Evolutionary conservation across 352 stramenopile species (phyloP).

Genomic region (Thraustochytrium sp.): DNA sequence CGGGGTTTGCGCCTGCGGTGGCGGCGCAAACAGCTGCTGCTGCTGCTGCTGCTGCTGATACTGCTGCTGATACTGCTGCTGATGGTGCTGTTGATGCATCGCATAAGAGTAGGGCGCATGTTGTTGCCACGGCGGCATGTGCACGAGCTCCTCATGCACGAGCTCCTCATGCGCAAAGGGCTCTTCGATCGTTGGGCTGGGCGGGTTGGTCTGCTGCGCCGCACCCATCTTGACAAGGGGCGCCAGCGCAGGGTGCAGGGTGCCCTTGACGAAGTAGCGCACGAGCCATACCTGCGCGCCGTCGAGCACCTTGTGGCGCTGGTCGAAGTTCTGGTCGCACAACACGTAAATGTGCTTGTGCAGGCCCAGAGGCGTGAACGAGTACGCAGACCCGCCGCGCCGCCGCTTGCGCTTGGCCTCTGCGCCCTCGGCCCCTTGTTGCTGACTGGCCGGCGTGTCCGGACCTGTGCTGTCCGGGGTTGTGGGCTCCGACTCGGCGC

Average conservation of each 20-base stretch:
- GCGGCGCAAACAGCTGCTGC: neutral
- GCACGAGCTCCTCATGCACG: neutral
- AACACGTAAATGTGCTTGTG: slow-evolving; percentile 41
- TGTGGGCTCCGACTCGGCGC: neutral
- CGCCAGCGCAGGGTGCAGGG: neutral
- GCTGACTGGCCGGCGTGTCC: neutral
- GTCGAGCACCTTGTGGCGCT: slow-evolving; percentile 14
- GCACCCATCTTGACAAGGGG: neutral
- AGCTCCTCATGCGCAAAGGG: neutral
- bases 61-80: neutral
- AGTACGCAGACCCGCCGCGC: neutral
- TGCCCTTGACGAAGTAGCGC: slow-evolving; percentile 37
- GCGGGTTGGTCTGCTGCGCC: neutral
- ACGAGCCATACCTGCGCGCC: slow-evolving; percentile 12
- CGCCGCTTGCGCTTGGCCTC: neutral
- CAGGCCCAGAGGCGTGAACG: neutral
- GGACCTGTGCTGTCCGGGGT: neutral
- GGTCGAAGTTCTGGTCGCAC: neutral
- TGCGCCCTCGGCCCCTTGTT: neutral
- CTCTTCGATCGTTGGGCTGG: neutral
- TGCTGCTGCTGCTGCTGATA: neutral
- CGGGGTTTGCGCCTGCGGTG: too few relatives aligned
- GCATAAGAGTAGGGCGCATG: too few relatives aligned
- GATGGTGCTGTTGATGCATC: neutral
- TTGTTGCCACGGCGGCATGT: too few relatives aligned